A percentile compares a stretch with the other conserved stretches of the same genome.
These are phyloP conservation scores for Dionaea muscipula DNA, from an alignment of 179 eudicot genomes.

Conservation along the genomic window DNA sequence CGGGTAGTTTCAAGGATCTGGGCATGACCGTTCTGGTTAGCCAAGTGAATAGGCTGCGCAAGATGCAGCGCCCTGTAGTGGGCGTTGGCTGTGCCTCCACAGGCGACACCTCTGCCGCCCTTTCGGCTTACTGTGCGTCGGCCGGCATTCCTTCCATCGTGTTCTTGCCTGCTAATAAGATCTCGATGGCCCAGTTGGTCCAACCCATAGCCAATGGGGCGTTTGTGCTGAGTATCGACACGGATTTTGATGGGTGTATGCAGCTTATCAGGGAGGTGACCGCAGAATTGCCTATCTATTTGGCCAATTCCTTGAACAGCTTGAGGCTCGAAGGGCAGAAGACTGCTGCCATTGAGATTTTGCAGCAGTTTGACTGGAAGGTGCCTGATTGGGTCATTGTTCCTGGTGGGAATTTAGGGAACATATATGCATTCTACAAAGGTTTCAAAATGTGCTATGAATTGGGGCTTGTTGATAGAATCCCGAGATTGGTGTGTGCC, in stretches of 20 bases:
- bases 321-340: constrained; percentile 84
- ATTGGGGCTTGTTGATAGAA: constrained; percentile 59
- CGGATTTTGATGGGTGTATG: constrained; percentile 93
- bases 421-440: constrained; percentile 79
- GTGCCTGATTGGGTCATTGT: constrained; percentile 97
- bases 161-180: constrained; percentile 62
- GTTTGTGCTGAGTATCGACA: constrained; percentile 70
- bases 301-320: constrained; percentile 78
- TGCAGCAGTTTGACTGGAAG: constrained; percentile 91
- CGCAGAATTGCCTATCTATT: constrained; percentile 61
- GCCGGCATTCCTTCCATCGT: constrained; percentile 77
- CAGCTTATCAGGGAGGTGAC: constrained; percentile 65
- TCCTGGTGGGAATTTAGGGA: constrained; percentile 89
- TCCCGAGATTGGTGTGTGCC: constrained; percentile 80
- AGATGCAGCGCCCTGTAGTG: constrained; percentile 58
- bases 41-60: constrained; percentile 64
- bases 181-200: constrained; percentile 71
- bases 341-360: constrained; percentile 69
- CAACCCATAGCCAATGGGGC: constrained; percentile 88
- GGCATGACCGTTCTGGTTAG: constrained; percentile 90
- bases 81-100: constrained; percentile 93
- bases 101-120: constrained; percentile 78
- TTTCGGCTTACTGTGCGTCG: constrained; percentile 74
- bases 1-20: constrained; percentile 73
- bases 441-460: constrained; percentile 86